A percentile compares a stretch with the other conserved stretches of the same genome.
These are phyloP conservation scores for Vitis rupestris DNA, from an alignment of 164 flowering plant species.

Conservation along the genomic window DNA sequence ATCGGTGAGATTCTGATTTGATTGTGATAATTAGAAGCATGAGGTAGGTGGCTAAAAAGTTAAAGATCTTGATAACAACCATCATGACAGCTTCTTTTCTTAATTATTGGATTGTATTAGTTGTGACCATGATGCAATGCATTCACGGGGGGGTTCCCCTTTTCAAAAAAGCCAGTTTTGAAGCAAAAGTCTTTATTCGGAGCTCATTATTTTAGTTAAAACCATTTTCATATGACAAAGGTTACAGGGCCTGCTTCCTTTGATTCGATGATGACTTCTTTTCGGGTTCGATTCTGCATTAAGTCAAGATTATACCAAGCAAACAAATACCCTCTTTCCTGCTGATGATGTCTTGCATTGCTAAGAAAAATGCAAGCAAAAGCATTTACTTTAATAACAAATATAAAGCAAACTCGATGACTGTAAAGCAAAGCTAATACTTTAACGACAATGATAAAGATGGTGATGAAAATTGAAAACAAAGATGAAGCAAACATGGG, in stretches of 20 bases:
- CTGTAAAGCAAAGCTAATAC: too few relatives aligned
- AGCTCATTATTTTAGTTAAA: not conserved
- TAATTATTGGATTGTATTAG: constrained; percentile 1
- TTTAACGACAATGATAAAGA: too few relatives aligned
- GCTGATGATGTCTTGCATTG: too few relatives aligned
- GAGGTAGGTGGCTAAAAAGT: not conserved
- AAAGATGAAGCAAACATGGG: too few relatives aligned
- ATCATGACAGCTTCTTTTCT: not conserved
- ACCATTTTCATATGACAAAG: not conserved
- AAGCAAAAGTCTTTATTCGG: not conserved
- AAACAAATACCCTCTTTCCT: not conserved
- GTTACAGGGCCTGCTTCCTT: constrained; percentile 2
- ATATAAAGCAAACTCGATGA: too few relatives aligned
- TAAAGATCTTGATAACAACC: not conserved
- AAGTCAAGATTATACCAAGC: constrained; percentile 8
- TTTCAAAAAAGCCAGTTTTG: not conserved
- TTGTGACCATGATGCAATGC: not conserved
- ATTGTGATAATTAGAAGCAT: constrained; percentile 6
- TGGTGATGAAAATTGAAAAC: too few relatives aligned
- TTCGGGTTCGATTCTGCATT: constrained; percentile 2
- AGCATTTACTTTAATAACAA: too few relatives aligned
- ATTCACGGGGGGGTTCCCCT: not conserved
- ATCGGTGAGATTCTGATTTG: not conserved
- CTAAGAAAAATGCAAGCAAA: too few relatives aligned
- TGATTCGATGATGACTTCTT: constrained; percentile 8